These are phyloP conservation scores for Serendipita sp. DNA, from an alignment of 768 basidiomycete species.

Conservation along the genomic window DNA sequence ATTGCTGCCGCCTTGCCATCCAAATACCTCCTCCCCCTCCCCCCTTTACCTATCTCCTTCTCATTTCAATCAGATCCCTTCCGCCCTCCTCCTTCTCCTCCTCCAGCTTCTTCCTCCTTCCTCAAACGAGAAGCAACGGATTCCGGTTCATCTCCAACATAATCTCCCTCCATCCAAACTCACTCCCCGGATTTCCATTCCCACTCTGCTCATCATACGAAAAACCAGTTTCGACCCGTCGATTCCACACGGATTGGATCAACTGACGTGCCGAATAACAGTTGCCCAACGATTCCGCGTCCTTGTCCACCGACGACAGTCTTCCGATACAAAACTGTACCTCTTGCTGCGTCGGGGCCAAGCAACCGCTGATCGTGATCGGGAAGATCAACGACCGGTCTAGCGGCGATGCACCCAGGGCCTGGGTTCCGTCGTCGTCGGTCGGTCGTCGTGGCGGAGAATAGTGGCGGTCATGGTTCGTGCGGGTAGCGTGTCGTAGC, in stretches of 20 bases:
- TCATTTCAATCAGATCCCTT: not conserved
- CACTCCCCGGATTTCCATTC: conserved; percentile 5
- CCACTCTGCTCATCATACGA: not conserved
- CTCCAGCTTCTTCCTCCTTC: not conserved
- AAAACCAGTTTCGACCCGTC: conserved; percentile 17
- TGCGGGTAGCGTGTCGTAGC: too few relatives aligned
- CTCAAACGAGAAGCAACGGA: conserved; percentile 44
- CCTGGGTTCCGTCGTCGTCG: conserved; percentile 18
- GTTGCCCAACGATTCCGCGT: conserved; percentile 45
- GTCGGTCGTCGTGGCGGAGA: too few relatives aligned
- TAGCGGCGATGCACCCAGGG: conserved; percentile 39
- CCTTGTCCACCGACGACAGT: conserved; percentile 31
- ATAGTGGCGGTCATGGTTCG: too few relatives aligned
- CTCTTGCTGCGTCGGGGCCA: conserved; percentile 15
- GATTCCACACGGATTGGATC: conserved; percentile 42
- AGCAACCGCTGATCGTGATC: conserved; percentile 1
- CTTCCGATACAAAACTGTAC: conserved; percentile 28
- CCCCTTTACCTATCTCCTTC: not conserved
- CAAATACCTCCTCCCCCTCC: too few relatives aligned
- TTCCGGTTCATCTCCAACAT: conserved; percentile 26
- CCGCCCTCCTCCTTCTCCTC: not conserved
- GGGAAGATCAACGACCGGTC: conserved; percentile 7
- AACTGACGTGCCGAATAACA: conserved; percentile 36
- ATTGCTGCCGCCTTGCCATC: too few relatives aligned
- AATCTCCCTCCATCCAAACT: conserved; percentile 47